Conservation (phyloP, 192 early-diverging fungal genomes). For the Coemansia sp. region DNA sequence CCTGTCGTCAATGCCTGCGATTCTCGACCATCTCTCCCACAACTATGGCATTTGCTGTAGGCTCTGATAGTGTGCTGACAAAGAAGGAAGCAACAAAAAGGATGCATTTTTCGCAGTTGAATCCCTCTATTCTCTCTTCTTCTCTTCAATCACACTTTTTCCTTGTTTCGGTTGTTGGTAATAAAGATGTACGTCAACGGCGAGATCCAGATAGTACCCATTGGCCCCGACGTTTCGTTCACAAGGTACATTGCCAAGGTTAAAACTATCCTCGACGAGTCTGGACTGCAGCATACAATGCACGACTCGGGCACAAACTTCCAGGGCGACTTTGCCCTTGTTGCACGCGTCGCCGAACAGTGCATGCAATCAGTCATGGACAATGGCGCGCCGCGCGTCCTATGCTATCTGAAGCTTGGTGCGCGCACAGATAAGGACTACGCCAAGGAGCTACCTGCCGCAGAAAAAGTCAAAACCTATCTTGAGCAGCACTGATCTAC, state of each 20-base stretch:
- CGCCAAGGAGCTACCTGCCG: slow-evolving; percentile 25
- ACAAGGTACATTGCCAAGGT: slow-evolving; percentile 46
- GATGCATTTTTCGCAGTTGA: background rate
- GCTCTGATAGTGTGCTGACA: background rate
- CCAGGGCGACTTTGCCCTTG: slow-evolving; percentile 46
- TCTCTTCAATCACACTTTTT: background rate
- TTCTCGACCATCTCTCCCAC: slow-evolving; percentile 76
- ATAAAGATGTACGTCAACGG: slow-evolving; percentile 43
- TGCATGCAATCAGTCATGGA: slow-evolving; percentile 52
- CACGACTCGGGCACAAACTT: slow-evolving; percentile 53
- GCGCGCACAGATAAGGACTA: slow-evolving; percentile 50
- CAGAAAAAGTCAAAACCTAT: slow-evolving; percentile 32
- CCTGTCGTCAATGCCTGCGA: slow-evolving; percentile 70
- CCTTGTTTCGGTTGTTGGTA: background rate
- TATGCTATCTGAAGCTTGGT: slow-evolving; percentile 49
- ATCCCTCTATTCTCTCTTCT: slow-evolving; percentile 4
- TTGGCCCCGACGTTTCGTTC: slow-evolving; percentile 35
- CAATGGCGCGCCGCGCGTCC: slow-evolving; percentile 40
- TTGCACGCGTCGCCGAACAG: slow-evolving; percentile 28
- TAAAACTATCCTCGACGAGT: slow-evolving; percentile 36
- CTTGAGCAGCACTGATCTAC: slow-evolving; percentile 9
- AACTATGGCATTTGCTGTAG: slow-evolving; percentile 47
- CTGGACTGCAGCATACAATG: slow-evolving; percentile 50
- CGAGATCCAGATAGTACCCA: slow-evolving; percentile 49
- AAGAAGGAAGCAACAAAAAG: background rate